Conservation (phyloP, 495 filamentous ascomycete species). For the Trichoderma erinaceum region DNA sequence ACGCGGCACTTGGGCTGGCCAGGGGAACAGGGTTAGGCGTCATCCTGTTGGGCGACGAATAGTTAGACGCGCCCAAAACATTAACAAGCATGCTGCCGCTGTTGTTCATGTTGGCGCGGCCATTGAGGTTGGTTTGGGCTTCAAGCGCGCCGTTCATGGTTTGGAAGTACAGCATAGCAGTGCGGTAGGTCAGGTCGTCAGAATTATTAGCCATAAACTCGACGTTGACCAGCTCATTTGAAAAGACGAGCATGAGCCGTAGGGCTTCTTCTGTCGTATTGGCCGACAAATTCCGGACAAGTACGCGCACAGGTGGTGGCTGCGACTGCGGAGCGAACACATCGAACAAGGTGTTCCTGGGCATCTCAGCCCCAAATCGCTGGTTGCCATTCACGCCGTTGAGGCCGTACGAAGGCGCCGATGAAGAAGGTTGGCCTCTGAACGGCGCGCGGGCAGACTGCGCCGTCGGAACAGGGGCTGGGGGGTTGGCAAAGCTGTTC, state of each 20-base stretch:
- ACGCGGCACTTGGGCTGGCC: not conserved
- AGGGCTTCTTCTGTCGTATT: constrained; percentile 68
- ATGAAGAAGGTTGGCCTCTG: not conserved
- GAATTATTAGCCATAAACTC: constrained; percentile 65
- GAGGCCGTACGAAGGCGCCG: not conserved
- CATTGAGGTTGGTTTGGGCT: constrained; percentile 68
- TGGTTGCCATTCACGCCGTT: not conserved
- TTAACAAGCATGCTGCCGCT: constrained; percentile 77
- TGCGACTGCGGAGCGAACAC: not conserved
- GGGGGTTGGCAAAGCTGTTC: too few species aligned
- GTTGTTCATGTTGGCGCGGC: constrained; percentile 69
- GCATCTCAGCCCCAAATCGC: not conserved
- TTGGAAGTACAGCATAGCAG: constrained; percentile 71
- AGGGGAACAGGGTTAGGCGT: constrained; percentile 16
- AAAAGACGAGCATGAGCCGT: constrained; percentile 77
- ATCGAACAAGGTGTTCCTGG: not conserved
- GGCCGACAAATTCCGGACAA: constrained; percentile 70
- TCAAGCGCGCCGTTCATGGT: constrained; percentile 66
- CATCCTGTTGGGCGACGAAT: constrained; percentile 29
- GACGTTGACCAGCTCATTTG: constrained; percentile 70
- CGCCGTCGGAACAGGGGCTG: not conserved
- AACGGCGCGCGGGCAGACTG: not conserved
- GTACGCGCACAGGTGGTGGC: constrained; percentile 19
- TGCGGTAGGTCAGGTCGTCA: constrained; percentile 65
- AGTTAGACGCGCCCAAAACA: constrained; percentile 47